A percentile compares a stretch with the other conserved stretches of the same genome.
Conservation (phyloP, 1,284 basidiomycete genomes). For the Pseudomicrostroma phylloplanum region DNA sequence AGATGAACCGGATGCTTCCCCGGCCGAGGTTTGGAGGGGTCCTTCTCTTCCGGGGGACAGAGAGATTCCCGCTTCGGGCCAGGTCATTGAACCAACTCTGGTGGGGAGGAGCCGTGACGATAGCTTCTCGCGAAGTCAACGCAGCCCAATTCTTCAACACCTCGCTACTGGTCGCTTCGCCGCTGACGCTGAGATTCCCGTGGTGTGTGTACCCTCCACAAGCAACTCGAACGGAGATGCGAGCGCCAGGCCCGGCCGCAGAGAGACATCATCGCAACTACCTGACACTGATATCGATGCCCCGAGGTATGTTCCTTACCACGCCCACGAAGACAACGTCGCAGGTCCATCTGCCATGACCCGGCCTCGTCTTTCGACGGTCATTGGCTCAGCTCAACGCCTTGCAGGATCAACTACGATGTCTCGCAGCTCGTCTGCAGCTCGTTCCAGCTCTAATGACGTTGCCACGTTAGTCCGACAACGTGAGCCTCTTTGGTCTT, state of each 20-base stretch:
- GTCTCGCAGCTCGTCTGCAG: background rate
- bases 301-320: no score
- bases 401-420: background rate
- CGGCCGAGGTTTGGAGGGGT: background rate
- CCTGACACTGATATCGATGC: background rate
- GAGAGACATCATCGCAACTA: background rate
- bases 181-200: background rate
- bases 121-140: background rate
- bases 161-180: background rate
- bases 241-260: background rate
- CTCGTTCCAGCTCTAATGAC: background rate
- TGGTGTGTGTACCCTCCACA: background rate
- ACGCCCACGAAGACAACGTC: no score
- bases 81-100: no score
- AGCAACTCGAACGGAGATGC: background rate
- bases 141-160: background rate
- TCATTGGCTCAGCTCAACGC: constrained; percentile 1
- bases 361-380: constrained; percentile 19
- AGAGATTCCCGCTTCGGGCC: no score
- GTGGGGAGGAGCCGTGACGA: background rate
- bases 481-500: background rate
- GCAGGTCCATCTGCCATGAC: constrained; percentile 27
- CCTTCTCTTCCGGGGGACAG: no score
- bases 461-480: background rate
- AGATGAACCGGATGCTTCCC: background rate